Evolutionary conservation across 208 protist species (phyloP).

Genomic region (Crithidia fasciculata): DNA sequence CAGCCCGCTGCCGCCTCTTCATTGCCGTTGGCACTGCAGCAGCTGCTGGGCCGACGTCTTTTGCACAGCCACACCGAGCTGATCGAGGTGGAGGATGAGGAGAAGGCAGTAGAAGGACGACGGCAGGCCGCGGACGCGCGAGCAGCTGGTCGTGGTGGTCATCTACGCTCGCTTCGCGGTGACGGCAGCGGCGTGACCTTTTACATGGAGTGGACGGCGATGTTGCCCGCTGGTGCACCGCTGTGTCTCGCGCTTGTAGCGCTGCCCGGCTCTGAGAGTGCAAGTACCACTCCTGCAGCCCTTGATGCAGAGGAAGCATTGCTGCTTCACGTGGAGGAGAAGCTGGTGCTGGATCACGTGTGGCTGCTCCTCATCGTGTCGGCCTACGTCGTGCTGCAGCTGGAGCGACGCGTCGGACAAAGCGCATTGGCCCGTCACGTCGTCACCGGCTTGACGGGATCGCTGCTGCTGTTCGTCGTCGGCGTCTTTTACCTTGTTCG

Average conservation of each 20-base stretch:
- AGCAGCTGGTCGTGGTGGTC: too few relatives aligned
- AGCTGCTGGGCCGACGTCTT: constrained; percentile 32
- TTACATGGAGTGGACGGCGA: constrained; percentile 25
- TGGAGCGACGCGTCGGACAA: constrained; percentile 54
- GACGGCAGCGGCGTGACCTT: neutral
- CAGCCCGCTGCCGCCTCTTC: constrained; percentile 23
- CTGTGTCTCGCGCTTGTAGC: constrained; percentile 42
- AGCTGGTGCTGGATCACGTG: constrained; percentile 44
- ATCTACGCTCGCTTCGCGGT: neutral
- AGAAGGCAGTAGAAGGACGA: neutral
- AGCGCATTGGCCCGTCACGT: constrained; percentile 49
- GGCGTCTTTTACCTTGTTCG: constrained; percentile 49
- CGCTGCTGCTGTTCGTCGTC: constrained; percentile 45
- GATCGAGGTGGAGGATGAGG: neutral
- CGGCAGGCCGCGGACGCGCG: too few relatives aligned
- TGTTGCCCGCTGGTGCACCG: constrained; percentile 31
- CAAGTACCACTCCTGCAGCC: too few relatives aligned
- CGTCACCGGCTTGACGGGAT: constrained; percentile 47
- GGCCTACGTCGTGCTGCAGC: constrained; percentile 26
- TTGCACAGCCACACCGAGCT: constrained; percentile 23
- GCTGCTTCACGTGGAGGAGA: constrained; percentile 40
- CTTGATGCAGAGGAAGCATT: constrained; percentile 4
- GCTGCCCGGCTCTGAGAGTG: constrained; percentile 3
- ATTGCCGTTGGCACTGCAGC: constrained; percentile 26
- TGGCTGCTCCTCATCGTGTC: constrained; percentile 58